phyloP scores from a whole-genome alignment of 352 stramenopile species.

The Sclerospora graminicola region DNA sequence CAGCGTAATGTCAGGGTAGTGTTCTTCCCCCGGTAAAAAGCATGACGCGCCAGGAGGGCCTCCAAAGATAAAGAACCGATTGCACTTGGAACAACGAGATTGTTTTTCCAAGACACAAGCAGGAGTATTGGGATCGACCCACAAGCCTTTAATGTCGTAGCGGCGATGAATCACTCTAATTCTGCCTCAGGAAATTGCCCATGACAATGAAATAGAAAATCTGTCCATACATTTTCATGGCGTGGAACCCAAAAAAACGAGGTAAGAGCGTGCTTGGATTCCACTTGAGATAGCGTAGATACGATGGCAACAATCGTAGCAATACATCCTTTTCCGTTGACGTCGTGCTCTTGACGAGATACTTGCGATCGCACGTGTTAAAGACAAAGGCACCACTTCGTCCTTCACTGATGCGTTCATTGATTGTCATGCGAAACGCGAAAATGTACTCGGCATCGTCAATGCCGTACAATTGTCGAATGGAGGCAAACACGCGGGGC shows the following conservation, averaged over 20 bases:
- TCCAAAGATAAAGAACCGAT: slow-evolving; percentile 75
- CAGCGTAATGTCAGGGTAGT: slow-evolving; percentile 76
- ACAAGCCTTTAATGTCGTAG: slow-evolving; percentile 90
- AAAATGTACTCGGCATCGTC: slow-evolving; percentile 73
- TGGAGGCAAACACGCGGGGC: slow-evolving; percentile 65
- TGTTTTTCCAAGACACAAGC: slow-evolving; percentile 66
- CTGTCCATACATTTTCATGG: slow-evolving; percentile 88
- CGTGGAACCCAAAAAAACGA: slow-evolving; percentile 84
- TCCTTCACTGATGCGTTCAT: slow-evolving; percentile 86
- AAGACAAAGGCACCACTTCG: slow-evolving; percentile 86
- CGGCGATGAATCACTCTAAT: slow-evolving; percentile 72
- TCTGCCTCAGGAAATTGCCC: slow-evolving; percentile 84
- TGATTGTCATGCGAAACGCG: slow-evolving; percentile 72
- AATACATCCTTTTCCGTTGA: slow-evolving; percentile 72
- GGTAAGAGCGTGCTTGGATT: slow-evolving; percentile 82
- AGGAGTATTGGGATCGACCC: slow-evolving; percentile 76
- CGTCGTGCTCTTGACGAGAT: slow-evolving; percentile 87
- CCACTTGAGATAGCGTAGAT: slow-evolving; percentile 81
- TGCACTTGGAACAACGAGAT: slow-evolving; percentile 80
- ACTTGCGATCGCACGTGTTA: slow-evolving; percentile 81
- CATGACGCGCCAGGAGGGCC: slow-evolving; percentile 29
- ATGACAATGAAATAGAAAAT: slow-evolving; percentile 90
- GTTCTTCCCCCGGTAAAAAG: slow-evolving; percentile 46
- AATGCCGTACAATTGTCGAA: slow-evolving; percentile 54
- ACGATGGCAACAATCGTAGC: slow-evolving; percentile 68